These are phyloP conservation scores for Aspergillus viridinutans DNA, from an alignment of 2,329 filamentous ascomycete species.

Conservation along the genomic window DNA sequence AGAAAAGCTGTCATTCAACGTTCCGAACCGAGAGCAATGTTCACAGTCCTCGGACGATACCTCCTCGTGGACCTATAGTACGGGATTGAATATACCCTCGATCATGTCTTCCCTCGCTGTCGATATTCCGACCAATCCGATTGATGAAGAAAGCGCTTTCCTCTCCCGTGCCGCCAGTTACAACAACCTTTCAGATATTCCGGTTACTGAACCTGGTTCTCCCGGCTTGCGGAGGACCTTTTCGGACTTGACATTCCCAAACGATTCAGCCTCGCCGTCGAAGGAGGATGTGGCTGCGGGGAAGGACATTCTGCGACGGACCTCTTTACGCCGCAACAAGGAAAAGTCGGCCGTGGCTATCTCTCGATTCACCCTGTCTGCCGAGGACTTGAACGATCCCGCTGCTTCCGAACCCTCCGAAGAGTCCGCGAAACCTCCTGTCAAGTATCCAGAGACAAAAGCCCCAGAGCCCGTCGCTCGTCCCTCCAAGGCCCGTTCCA, in stretches of 20 bases:
- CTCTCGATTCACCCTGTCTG: conserved; percentile 35
- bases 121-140: conserved; percentile 19
- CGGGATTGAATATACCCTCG: conserved; percentile 11
- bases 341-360: conserved; percentile 27
- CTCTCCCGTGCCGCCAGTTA: conserved; percentile 57
- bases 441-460: not conserved
- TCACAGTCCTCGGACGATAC: conserved; percentile 19
- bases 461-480: conserved; percentile 28
- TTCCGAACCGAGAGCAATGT: conserved; percentile 26
- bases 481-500: conserved; percentile 42
- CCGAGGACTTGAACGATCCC: conserved; percentile 32
- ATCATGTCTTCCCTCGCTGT: conserved; percentile 32
- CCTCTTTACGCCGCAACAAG: conserved; percentile 35
- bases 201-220: conserved; percentile 26
- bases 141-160: conserved; percentile 23
- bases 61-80: conserved; percentile 17
- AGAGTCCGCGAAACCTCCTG: conserved; percentile 5
- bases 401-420: conserved; percentile 15
- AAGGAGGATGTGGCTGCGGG: conserved; percentile 37
- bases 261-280: conserved; percentile 33
- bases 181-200: conserved; percentile 48
- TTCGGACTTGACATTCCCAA: conserved; percentile 45
- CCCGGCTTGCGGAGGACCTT: conserved; percentile 47
- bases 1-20: conserved; percentile 14
- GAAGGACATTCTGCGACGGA: conserved; percentile 40